Evolutionary conservation across 1,284 basidiomycete genomes (phyloP), one percentile per base, ranked within the genome.

Genomic region (Gymnopus androsaceus): DNA sequence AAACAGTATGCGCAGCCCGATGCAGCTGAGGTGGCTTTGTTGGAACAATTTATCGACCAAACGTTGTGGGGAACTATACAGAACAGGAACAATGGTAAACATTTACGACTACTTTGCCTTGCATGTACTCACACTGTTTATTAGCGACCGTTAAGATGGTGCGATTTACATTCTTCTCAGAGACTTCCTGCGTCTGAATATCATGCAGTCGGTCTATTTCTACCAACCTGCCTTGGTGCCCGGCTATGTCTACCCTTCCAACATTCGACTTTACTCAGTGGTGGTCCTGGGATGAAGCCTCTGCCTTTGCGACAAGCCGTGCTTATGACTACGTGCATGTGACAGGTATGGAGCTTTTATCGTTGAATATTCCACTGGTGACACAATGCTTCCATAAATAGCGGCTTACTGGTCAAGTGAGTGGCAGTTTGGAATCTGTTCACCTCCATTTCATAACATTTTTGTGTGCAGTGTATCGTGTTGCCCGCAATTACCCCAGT

Each of bases 281-380:
- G 81, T 83, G 80, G 79, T 81, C 80, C 0, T 84, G 81, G 82
- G 75, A 80, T 59, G 69, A 77, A 63, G 78, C 76, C 0, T 73
- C 68, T 0, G 75, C 81, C 0, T 83, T 71, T 58, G 76, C 77
- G 1, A 76, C 72, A 1, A 77, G 79, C 51, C 77, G 82, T n/a
- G 81, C 77, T 1, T 84, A 83, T 58, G 81, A 84, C 65, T 84
- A 83, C 61, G 77, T 83, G 21, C 82, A 84, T 59, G 81, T 84
- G 58, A 69, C 72, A 33, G n/a, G n/a, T n/a, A n/a, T n/a, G n/a
- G n/a, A n/a, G n/a, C n/a, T n/a, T n/a, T n/a, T n/a, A n/a, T n/a
- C n/a, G n/a, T n/a, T n/a, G n/a, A n/a, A n/a, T n/a, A n/a, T n/a
- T n/a, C n/a, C n/a, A n/a, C n/a, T n/a, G n/a, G n/a, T n/a, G n/a